Evolutionary conservation across 176 grass and related monocot genomes (phyloP).

Genomic region (Oropetium thomaeum): DNA sequence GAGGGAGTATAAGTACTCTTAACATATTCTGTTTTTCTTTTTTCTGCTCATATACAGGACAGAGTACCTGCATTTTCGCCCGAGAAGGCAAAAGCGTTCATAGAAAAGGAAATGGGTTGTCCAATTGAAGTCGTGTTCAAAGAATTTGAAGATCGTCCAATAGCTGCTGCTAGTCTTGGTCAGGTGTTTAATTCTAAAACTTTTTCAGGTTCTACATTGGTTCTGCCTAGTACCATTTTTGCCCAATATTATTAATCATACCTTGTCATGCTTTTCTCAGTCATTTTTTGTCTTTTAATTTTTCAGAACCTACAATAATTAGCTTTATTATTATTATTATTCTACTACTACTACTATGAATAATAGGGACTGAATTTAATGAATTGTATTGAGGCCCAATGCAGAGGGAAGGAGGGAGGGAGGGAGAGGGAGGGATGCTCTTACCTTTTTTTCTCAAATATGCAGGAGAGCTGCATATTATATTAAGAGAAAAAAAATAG

Average conservation of each 20-base stretch:
- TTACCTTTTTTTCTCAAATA: too few species aligned
- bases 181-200: slow-evolving; percentile 63
- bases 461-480: too few species aligned
- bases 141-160: slow-evolving; percentile 87
- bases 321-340: background rate
- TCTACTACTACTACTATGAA: too few species aligned
- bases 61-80: slow-evolving; percentile 97
- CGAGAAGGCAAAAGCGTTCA: slow-evolving; percentile 16
- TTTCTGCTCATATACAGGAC: slow-evolving; percentile 52
- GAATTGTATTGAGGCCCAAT: too few species aligned
- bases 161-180: slow-evolving; percentile 97
- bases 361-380: too few species aligned
- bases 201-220: slow-evolving; percentile 5
- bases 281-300: background rate
- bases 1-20: background rate
- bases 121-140: slow-evolving; percentile 78
- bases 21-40: background rate
- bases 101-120: slow-evolving; percentile 61
- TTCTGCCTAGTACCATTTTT: slow-evolving; percentile 1
- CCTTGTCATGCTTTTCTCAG: background rate
- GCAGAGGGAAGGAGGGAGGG: too few species aligned
- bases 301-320: background rate
- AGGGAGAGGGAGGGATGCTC: too few species aligned
- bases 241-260: background rate
- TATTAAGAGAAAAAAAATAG: too few species aligned